Evolutionary conservation across 768 basidiomycete genomes (phyloP).

Genomic region (Botryobasidium botryosum): DNA sequence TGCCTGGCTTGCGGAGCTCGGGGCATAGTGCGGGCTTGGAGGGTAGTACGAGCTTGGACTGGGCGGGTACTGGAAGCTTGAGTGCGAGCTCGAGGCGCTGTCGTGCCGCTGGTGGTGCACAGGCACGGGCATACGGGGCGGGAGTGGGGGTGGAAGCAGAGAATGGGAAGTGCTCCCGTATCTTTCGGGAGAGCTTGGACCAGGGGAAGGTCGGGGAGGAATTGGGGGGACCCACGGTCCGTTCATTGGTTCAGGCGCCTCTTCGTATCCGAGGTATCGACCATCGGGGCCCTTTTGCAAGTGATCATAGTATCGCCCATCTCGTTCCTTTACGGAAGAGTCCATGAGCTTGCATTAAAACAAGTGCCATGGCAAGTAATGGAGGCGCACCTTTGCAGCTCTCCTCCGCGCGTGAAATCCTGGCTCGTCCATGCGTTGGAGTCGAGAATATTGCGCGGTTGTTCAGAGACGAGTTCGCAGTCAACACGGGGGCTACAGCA

Average conservation of each 20-base stretch:
- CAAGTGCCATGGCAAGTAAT: constrained; percentile 21
- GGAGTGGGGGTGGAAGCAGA: too few relatives aligned
- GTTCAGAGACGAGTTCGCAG: too few relatives aligned
- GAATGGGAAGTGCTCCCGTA: too few relatives aligned
- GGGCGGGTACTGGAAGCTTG: constrained; percentile 3
- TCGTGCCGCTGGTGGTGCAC: not conserved
- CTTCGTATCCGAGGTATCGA: constrained; percentile 34
- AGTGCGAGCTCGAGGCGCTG: too few relatives aligned
- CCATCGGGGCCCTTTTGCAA: constrained; percentile 32
- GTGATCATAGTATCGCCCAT: constrained; percentile 12
- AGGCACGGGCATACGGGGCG: not conserved
- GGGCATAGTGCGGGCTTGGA: not conserved
- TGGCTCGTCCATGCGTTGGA: constrained; percentile 37
- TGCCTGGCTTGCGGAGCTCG: not conserved
- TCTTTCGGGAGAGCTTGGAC: constrained; percentile 28
- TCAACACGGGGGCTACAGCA: too few relatives aligned
- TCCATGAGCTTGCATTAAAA: too few relatives aligned
- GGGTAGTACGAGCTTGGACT: not conserved
- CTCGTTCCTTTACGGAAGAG: constrained; percentile 17
- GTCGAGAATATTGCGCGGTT: too few relatives aligned
- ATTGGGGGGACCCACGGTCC: constrained; percentile 34
- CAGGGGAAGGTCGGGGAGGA: constrained; percentile 18
- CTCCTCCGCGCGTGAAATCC: constrained; percentile 60
- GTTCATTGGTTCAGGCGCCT: constrained; percentile 36
- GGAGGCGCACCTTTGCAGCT: constrained; percentile 22